phyloP scores from a whole-genome alignment of 2,329 filamentous ascomycete genomes.

The Scedosporium apiospermum region DNA sequence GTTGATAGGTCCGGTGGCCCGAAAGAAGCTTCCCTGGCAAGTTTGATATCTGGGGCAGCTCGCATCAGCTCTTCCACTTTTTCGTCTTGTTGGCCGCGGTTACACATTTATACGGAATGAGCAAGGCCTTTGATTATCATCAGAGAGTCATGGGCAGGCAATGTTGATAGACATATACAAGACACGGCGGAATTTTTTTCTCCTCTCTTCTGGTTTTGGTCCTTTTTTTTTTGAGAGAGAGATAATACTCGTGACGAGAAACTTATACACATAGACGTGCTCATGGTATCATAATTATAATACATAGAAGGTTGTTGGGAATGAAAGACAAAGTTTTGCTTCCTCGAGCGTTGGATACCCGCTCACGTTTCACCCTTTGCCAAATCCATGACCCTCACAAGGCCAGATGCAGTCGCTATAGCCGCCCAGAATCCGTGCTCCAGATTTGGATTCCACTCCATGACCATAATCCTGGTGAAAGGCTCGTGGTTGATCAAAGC shows the following conservation, averaged over 20 bases:
- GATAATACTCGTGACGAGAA: neutral
- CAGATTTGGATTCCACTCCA: conserved; percentile 61
- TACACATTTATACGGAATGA: conserved; percentile 70
- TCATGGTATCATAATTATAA: conserved; percentile 4
- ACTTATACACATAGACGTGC: neutral
- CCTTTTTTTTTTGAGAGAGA: neutral
- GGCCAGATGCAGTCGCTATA: conserved; percentile 54
- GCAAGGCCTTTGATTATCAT: conserved; percentile 78
- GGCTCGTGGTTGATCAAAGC: conserved; percentile 46
- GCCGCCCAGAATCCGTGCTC: conserved; percentile 59
- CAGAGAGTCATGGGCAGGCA: conserved; percentile 50
- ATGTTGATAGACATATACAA: conserved; percentile 25
- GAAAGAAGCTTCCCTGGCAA: conserved; percentile 67
- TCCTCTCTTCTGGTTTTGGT: neutral
- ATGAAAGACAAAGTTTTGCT: neutral
- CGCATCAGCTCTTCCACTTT: conserved; percentile 93
- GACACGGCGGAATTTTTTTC: neutral
- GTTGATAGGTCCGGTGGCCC: conserved; percentile 59
- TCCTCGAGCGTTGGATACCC: conserved; percentile 5
- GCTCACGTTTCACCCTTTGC: conserved; percentile 31
- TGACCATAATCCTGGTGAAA: conserved; percentile 48
- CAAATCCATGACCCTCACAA: conserved; percentile 58
- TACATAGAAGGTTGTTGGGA: neutral
- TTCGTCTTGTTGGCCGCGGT: conserved; percentile 75
- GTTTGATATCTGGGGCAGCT: conserved; percentile 88